A percentile compares a stretch with the other conserved stretches of the same genome.
phyloP scores from a whole-genome alignment of 352 stramenopile genomes.

The Phytophthora melonis region DNA sequence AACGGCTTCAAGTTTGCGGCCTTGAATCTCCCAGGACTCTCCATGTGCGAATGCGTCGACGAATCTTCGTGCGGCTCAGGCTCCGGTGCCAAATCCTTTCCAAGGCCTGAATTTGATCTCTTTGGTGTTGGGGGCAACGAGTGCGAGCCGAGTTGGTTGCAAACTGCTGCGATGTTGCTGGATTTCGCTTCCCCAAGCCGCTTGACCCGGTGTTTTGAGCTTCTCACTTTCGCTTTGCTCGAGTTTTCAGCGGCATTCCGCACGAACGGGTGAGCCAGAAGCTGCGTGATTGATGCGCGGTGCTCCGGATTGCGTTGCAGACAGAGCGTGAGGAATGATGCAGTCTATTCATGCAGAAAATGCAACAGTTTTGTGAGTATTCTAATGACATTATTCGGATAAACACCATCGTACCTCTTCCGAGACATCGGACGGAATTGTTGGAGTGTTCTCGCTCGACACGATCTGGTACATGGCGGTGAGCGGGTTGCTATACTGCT shows the following conservation, averaged over 20 bases:
- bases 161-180: background rate
- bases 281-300: conserved; percentile 84
- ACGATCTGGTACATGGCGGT: conserved; percentile 93
- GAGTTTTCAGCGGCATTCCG: background rate
- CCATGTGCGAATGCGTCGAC: conserved; percentile 16
- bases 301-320: conserved; percentile 74
- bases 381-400: background rate
- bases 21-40: conserved; percentile 18
- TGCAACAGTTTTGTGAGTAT: background rate
- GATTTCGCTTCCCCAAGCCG: background rate
- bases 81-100: conserved; percentile 24
- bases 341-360: conserved; percentile 40
- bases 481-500: conserved; percentile 90
- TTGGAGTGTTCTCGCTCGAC: conserved; percentile 69
- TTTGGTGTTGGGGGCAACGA: conserved; percentile 9
- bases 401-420: conserved; percentile 51
- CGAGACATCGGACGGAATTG: conserved; percentile 60
- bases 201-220: conserved; percentile 19
- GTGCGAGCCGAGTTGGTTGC: conserved; percentile 27
- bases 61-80: conserved; percentile 38
- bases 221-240: conserved; percentile 18
- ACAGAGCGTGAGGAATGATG: conserved; percentile 66
- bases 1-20: conserved; percentile 12
- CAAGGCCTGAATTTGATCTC: background rate
- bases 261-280: conserved; percentile 95